Evolutionary conservation across 345 rosid genomes (phyloP), one percentile per base, ranked within the genome.

Genomic region (Melaleuca quinquenervia): DNA sequence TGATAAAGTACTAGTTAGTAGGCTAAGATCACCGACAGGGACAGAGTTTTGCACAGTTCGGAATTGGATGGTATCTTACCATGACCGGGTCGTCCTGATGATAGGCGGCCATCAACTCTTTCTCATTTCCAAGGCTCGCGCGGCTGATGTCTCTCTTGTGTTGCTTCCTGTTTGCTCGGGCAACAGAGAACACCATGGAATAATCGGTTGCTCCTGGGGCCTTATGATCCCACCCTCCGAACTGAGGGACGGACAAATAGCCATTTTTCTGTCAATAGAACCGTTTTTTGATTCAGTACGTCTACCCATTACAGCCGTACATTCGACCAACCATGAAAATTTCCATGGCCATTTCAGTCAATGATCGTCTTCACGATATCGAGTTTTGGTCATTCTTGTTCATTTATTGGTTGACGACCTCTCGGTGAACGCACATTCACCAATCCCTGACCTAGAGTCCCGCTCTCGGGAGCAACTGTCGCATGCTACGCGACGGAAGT

Each of bases 211-310:
- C 89, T 32, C 90, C 93, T 7, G 88, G 84, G 82, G 86, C 88
- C 83, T 88, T 89, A 45, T 91, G 92, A 84, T 94, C 95, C 98
- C 99, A 95, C 41, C 90, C 96, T 87, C 98, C 99, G 58, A 96
- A 96, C 90, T 92, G 94, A 62, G 98, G 99, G 70, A 94, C 90
- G 52, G 97, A 85, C 86, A 80, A 83, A 94, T 92, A 90, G 26
- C 89, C 91, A 85, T 52, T 62, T 51, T 89, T 88, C 95, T 94
- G 93, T 22, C 44, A 54, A 52, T 7, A 41, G 3, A 24, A 80
- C 22, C 80, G 13, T 70, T 70, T 44, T 9, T 36, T 7, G 7
- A 70, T 20, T 84, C 54, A 84, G 85, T 84, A 58, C 10, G 80
- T 9, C 80, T 20, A 70, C 36, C 80, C 48, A 70, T 36, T 20